These are phyloP conservation scores for Diaporthe humulicola DNA, from an alignment of 2,329 filamentous ascomycete species.

Conservation along the genomic window DNA sequence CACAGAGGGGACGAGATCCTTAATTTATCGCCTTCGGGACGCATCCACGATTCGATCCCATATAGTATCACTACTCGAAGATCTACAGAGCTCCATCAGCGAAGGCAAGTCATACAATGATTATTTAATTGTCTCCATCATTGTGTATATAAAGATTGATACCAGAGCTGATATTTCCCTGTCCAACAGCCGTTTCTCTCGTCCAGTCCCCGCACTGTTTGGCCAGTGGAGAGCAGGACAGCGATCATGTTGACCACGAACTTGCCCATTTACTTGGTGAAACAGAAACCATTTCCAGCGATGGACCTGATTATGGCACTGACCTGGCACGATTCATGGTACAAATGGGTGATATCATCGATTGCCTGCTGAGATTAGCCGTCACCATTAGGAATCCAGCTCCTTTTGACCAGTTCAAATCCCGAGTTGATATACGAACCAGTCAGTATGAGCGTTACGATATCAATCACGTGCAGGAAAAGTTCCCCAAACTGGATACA, in stretches of 20 bases:
- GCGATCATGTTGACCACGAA: too few relatives aligned
- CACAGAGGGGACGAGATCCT: not conserved
- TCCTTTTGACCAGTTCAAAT: constrained; percentile 21
- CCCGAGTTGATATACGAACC: too few relatives aligned
- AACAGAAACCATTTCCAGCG: too few relatives aligned
- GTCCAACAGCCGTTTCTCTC: not conserved
- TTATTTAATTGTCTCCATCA: too few relatives aligned
- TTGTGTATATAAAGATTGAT: not conserved
- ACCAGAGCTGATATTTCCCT: not conserved
- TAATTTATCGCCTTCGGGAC: not conserved
- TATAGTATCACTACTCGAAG: not conserved
- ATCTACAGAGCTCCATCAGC: not conserved
- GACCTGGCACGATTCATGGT: not conserved
- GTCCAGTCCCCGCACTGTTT: not conserved
- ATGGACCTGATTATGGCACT: not conserved
- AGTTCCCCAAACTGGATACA: too few relatives aligned
- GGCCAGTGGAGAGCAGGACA: too few relatives aligned
- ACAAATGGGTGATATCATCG: not conserved
- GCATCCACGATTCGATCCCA: not conserved
- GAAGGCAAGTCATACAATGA: not conserved
- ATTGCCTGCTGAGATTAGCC: constrained; percentile 15
- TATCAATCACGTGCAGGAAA: too few relatives aligned
- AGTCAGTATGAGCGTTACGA: too few relatives aligned
- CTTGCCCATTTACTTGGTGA: too few relatives aligned
- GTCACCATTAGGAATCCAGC: constrained; percentile 26